A percentile compares a stretch with the other conserved stretches of the same genome.
phyloP scores from a whole-genome alignment of 1,284 basidiomycete species.

The Kalmanozyma brasiliensis region DNA sequence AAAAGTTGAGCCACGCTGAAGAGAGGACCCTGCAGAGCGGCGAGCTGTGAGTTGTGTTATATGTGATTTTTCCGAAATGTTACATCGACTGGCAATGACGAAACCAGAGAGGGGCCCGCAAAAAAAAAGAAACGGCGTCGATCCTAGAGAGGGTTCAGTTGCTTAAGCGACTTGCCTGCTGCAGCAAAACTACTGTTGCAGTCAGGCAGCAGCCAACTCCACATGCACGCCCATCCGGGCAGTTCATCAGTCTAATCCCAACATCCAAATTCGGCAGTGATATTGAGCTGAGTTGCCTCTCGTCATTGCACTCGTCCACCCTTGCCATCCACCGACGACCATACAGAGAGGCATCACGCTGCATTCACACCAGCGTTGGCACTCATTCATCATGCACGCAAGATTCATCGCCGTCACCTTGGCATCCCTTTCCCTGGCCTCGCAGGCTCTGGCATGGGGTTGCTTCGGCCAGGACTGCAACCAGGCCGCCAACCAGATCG shows the following conservation, averaged over 20 bases:
- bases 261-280: constrained; percentile 27
- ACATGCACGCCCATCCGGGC: constrained; percentile 18
- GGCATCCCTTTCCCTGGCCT: constrained; percentile 35
- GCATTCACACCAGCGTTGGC: background rate
- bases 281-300: constrained; percentile 4
- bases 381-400: constrained; percentile 15
- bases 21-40: too few species aligned
- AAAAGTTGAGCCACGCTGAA: too few species aligned
- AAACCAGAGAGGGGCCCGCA: background rate
- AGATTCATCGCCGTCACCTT: constrained; percentile 28
- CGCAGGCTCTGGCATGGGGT: constrained; percentile 37
- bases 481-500: constrained; percentile 37
- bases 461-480: constrained; percentile 46
- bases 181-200: too few species aligned
- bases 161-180: background rate
- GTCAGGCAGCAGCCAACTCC: constrained; percentile 25
- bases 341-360: background rate
- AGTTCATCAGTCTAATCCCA: constrained; percentile 9
- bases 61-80: background rate
- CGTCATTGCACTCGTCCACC: constrained; percentile 1
- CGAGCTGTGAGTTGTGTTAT: too few species aligned
- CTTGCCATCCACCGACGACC: background rate
- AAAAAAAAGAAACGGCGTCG: background rate
- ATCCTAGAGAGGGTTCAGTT: constrained; percentile 4
- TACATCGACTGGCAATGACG: background rate